Percentiles rank a stretch among this genome's conserved stretches.
Evolutionary conservation across 768 basidiomycete genomes (phyloP).

Genomic region (Amanita subjunquillea): DNA sequence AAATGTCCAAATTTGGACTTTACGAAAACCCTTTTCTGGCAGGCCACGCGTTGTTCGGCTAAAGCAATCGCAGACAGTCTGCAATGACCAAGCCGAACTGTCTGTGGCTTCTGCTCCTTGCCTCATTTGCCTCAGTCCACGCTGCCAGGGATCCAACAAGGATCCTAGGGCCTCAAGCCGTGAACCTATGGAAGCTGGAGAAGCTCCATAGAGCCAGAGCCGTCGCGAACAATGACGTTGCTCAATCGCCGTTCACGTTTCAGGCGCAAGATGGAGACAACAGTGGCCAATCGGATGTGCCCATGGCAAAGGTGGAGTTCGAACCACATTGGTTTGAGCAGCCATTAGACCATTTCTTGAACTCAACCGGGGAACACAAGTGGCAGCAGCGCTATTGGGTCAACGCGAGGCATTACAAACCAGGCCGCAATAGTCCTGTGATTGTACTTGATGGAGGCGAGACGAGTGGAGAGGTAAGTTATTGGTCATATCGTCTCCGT

Average conservation of each 20-base stretch:
- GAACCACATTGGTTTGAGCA: conserved; percentile 64
- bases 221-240: not conserved
- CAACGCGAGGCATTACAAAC: conserved; percentile 69
- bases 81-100: not conserved
- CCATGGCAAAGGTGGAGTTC: not conserved
- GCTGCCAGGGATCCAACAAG: not conserved
- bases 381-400: conserved; percentile 93
- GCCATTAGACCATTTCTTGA: conserved; percentile 74
- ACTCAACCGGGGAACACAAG: conserved; percentile 34
- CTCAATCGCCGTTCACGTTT: not conserved
- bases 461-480: conserved; percentile 68
- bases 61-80: too few species aligned
- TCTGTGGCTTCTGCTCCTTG: not conserved
- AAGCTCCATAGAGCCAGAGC: not conserved
- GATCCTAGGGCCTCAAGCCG: conserved; percentile 1
- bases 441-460: conserved; percentile 92
- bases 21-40: too few species aligned
- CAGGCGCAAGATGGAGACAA: not conserved
- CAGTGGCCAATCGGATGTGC: not conserved
- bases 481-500: not conserved
- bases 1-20: too few species aligned
- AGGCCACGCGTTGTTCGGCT: too few species aligned
- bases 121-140: not conserved
- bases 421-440: conserved; percentile 67
- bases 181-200: conserved; percentile 6